Base-by-base conservation (phyloP, 2,329 filamentous ascomycete genomes). In the Orbilia oligospora region DNA sequence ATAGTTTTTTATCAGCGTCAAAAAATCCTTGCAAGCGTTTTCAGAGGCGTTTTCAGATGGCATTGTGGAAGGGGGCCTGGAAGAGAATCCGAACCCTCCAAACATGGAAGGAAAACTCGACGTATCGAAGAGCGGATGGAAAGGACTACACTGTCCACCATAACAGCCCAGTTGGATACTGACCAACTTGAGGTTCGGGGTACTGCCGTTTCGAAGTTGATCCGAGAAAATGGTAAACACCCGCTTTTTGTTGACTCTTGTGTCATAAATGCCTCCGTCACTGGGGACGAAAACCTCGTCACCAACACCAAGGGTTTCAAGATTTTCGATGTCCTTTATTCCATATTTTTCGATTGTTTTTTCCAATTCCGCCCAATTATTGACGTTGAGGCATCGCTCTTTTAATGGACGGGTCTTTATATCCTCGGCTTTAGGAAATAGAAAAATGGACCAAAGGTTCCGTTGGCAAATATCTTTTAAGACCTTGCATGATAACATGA, bases 401-500 rank as follows among this genome's bases (percentile, higher is more conserved):
- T 44, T n/a, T 1, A n/a, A 44, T 4, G 38, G 38, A n/a, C 3
- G 12, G 12, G 2, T 44, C 6, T 30, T 30, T 16, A 12, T 46
- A 41, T 46, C 18, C 9, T 10, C 16, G 5, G 5, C n/a, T n/a
- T n/a, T 18, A 16, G 2, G n/a, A 9, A 46, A 46, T 4, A 16
- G 9, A 46, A 69, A 46, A 0, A 33, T 27, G 1, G 65, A 69
- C 65, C 65, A 69, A 4, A 69, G 10, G 22, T 16, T 18, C 0
- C 8, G 65, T 24, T 69, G 24, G 27, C 65, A 69, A 4, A 24
- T 18, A 6, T 48, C 36, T 14, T 44, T 10, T 14, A 69, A 9
- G 18, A 51, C 49, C 27, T 58, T 69, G 27, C 65, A 48, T n/a
- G 65, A 30, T 14, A 69, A 18, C 65, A 69, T 48, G 4, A 69